Evolutionary conservation across 1,284 basidiomycete genomes (phyloP).

Genomic region (Veloboletus limbatus): DNA sequence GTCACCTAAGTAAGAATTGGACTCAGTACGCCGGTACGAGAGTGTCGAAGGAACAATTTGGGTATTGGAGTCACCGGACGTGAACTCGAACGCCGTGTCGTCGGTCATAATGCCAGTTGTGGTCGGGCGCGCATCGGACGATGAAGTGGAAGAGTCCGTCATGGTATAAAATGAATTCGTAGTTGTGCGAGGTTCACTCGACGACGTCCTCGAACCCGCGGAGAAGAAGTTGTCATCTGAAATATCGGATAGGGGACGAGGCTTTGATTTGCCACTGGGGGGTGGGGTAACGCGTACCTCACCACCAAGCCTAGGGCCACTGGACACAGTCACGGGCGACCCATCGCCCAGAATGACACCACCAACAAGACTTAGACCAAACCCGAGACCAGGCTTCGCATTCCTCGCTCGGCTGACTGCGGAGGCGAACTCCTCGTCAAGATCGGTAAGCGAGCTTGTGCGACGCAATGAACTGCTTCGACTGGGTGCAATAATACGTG

Average conservation of each 20-base stretch:
- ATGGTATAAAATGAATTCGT: slow-evolving; percentile 37
- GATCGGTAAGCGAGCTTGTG: slow-evolving; percentile 72
- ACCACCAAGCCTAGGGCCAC: slow-evolving; percentile 46
- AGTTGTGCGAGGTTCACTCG: slow-evolving; percentile 31
- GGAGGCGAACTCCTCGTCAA: slow-evolving; percentile 65
- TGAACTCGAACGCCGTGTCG: slow-evolving; percentile 39
- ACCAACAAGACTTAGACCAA: slow-evolving; percentile 41
- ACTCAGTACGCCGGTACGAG: slow-evolving; percentile 52
- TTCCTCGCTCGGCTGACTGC: slow-evolving; percentile 46
- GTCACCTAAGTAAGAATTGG: slow-evolving; percentile 56
- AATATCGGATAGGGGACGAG: slow-evolving; percentile 39
- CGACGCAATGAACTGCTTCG: slow-evolving; percentile 59
- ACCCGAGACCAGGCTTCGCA: slow-evolving; percentile 45
- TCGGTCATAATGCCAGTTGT: slow-evolving; percentile 35
- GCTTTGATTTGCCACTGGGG: slow-evolving; percentile 46
- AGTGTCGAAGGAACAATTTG: slow-evolving; percentile 50
- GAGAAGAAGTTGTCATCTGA: slow-evolving; percentile 62
- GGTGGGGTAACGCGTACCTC: slow-evolving; percentile 62
- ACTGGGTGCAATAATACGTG: slow-evolving; percentile 63
- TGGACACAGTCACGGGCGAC: slow-evolving; percentile 50
- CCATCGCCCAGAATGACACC: slow-evolving; percentile 41
- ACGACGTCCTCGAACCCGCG: slow-evolving; percentile 40
- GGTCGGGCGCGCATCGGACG: slow-evolving; percentile 29
- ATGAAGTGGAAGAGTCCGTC: slow-evolving; percentile 28
- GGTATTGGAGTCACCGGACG: slow-evolving; percentile 42